Evolutionary conservation across 1,139 yeast species (phyloP).

Genomic region (Hemisphaericaspora subhashii): DNA sequence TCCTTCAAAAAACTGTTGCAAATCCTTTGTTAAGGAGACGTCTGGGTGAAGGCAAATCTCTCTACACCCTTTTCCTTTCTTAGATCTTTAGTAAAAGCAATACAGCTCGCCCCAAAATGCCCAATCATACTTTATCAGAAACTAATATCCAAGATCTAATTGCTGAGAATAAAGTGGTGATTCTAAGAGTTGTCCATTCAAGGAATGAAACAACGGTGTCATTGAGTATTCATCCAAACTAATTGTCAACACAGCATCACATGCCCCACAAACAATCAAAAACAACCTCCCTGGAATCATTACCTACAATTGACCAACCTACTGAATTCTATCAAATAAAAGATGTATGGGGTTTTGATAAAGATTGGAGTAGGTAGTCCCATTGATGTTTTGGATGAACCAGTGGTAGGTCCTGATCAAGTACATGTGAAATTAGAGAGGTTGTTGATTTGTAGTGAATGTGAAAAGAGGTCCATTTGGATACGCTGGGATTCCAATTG

Average conservation of each 20-base stretch:
- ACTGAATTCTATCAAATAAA: constrained; percentile 36
- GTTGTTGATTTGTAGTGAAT: constrained; percentile 65
- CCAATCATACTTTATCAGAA: constrained; percentile 6
- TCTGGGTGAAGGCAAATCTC: too few species aligned
- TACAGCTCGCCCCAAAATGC: too few species aligned
- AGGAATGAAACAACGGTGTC: constrained; percentile 34
- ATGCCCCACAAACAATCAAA: constrained; percentile 37
- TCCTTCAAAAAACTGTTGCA: too few species aligned
- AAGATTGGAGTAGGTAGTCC: constrained; percentile 69
- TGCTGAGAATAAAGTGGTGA: constrained; percentile 5
- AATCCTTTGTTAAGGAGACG: too few species aligned
- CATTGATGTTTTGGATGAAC: constrained; percentile 15
- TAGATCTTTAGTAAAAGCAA: too few species aligned
- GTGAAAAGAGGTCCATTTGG: constrained; percentile 78
- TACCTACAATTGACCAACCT: constrained; percentile 6
- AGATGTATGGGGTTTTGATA: constrained; percentile 77
- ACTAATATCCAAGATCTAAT: constrained; percentile 6
- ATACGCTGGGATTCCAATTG: constrained; percentile 49
- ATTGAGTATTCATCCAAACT: constrained; percentile 26
- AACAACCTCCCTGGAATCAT: constrained; percentile 7
- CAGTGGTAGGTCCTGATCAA: constrained; percentile 19
- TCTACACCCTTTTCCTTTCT: too few species aligned
- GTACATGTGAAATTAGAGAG: constrained; percentile 40
- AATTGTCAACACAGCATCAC: constrained; percentile 16
- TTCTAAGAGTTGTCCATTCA: constrained; percentile 39